Percentiles rank a stretch among this genome's conserved stretches.
phyloP scores from a whole-genome alignment of 768 basidiomycete genomes.

The Pulveroboletus sp. region DNA sequence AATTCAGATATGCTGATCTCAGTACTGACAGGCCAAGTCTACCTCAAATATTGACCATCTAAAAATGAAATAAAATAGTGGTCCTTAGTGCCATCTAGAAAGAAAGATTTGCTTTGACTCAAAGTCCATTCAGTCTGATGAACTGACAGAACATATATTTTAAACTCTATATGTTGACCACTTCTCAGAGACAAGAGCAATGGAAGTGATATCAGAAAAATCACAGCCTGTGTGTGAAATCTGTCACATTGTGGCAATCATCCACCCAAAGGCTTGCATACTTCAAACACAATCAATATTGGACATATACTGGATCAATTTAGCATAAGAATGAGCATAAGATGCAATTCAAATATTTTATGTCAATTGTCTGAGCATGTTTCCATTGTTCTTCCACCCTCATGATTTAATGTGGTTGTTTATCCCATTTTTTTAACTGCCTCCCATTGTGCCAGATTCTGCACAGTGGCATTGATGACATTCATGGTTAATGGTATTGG shows the following conservation, averaged over 20 bases:
- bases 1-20: too few species aligned
- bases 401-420: constrained; percentile 74
- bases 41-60: too few species aligned
- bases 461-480: constrained; percentile 47
- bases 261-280: constrained; percentile 85
- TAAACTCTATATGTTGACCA: too few species aligned
- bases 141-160: too few species aligned
- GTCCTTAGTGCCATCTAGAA: too few species aligned
- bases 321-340: background rate
- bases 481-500: constrained; percentile 57
- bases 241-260: constrained; percentile 75
- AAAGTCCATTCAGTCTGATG: too few species aligned
- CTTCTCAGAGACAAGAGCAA: too few species aligned
- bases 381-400: constrained; percentile 93
- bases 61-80: too few species aligned
- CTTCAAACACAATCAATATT: constrained; percentile 84
- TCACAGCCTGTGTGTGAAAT: constrained; percentile 29
- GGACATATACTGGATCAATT: constrained; percentile 60
- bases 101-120: too few species aligned
- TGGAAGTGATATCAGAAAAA: background rate
- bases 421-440: constrained; percentile 57
- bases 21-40: too few species aligned
- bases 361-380: constrained; percentile 75
- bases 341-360: constrained; percentile 75
- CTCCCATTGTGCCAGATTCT: constrained; percentile 30